Conservation (phyloP, 1,284 basidiomycete species). For the Phlebopus sp. region DNA sequence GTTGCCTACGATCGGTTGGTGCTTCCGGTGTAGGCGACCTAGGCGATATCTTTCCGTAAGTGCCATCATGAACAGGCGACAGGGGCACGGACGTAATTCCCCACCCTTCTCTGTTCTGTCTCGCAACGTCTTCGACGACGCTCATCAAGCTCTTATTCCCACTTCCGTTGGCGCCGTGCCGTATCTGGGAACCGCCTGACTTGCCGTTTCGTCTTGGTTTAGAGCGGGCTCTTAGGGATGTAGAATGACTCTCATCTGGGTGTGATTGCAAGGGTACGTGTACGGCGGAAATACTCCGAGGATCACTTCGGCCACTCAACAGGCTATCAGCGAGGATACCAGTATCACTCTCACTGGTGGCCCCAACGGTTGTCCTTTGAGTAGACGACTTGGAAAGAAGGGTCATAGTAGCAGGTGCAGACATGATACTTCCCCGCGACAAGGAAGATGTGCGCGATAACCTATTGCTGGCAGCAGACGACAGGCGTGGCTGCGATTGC, state of each 20-base stretch:
- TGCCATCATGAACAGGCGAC: not conserved
- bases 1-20: not conserved
- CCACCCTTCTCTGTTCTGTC: conserved; percentile 37
- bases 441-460: conserved; percentile 9
- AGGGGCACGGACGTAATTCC: conserved; percentile 5
- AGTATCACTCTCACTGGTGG: not conserved
- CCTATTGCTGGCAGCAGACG: not conserved
- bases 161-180: conserved; percentile 5
- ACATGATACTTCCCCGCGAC: not conserved
- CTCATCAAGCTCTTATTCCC: conserved; percentile 54
- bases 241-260: not conserved
- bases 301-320: not conserved
- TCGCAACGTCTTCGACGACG: conserved; percentile 60
- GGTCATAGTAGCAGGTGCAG: not conserved
- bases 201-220: conserved; percentile 3
- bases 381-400: conserved; percentile 1
- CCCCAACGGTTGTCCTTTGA: conserved; percentile 14
- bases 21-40: conserved; percentile 36
- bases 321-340: not conserved
- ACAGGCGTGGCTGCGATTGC: not conserved
- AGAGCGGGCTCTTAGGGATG: not conserved
- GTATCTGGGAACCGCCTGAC: conserved; percentile 2
- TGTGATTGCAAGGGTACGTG: not conserved
- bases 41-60: conserved; percentile 5
- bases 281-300: not conserved